Percentiles rank a stretch among this genome's conserved stretches.
phyloP scores from a whole-genome alignment of 257 asterid species.

The Striga asiatica region DNA sequence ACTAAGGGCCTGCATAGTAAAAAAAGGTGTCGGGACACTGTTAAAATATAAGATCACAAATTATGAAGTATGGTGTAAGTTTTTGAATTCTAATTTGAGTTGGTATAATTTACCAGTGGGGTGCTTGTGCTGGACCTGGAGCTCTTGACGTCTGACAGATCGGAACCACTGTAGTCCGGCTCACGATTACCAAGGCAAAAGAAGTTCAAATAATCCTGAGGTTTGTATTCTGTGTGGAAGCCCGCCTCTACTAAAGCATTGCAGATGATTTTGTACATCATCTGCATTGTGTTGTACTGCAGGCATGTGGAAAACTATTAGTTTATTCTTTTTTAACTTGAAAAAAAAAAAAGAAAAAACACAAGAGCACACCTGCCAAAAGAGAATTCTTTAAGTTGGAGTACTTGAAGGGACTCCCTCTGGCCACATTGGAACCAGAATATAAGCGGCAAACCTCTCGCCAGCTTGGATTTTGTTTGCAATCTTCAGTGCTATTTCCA shows the following conservation, averaged over 20 bases:
- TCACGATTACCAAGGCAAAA: constrained; percentile 92
- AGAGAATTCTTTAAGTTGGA: constrained; percentile 81
- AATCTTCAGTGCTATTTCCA: constrained; percentile 83
- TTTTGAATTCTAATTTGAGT: not conserved
- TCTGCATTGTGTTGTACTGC: constrained; percentile 93
- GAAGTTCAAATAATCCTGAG: constrained; percentile 82
- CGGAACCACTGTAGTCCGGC: constrained; percentile 19
- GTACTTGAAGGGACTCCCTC: constrained; percentile 82
- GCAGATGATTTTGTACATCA: constrained; percentile 81
- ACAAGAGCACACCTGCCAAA: constrained; percentile 60
- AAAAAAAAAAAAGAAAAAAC: too few relatives aligned
- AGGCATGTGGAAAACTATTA: constrained; percentile 1
- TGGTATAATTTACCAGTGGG: constrained; percentile 38
- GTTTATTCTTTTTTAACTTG: too few relatives aligned
- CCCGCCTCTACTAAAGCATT: constrained; percentile 72
- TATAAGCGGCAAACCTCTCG: constrained; percentile 65
- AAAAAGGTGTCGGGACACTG: not conserved
- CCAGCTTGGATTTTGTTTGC: constrained; percentile 57
- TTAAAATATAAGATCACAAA: not conserved
- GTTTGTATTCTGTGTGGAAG: constrained; percentile 55
- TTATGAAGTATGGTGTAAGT: not conserved
- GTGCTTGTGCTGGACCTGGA: constrained; percentile 25
- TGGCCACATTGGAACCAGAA: constrained; percentile 87
- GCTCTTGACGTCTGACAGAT: constrained; percentile 18
- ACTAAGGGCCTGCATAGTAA: constrained; percentile 35